A percentile compares a stretch with the other conserved stretches of the same genome.
Conservation (phyloP, 805 yeast genomes). For the Geotrichum ghanense region DNA sequence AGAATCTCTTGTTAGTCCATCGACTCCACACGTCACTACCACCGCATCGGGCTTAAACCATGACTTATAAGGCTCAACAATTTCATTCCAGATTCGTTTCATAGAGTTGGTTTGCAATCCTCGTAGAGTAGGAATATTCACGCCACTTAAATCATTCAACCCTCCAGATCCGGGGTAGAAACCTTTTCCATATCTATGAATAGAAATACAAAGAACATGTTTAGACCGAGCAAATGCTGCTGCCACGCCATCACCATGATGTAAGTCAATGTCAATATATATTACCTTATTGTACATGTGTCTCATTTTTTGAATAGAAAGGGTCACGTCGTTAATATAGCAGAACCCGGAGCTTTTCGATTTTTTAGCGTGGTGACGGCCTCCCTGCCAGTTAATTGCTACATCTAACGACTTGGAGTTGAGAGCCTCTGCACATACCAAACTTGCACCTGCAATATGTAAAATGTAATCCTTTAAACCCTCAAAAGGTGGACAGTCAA, state of each 20-base stretch:
- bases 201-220: conserved; percentile 47
- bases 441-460: conserved; percentile 45
- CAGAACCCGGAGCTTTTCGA: conserved; percentile 58
- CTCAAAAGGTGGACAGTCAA: conserved; percentile 58
- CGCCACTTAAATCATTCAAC: conserved; percentile 27
- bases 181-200: conserved; percentile 54
- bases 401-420: conserved; percentile 17
- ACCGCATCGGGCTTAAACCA: conserved; percentile 38
- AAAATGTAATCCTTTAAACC: conserved; percentile 38
- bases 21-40: conserved; percentile 63
- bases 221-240: conserved; percentile 46
- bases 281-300: conserved; percentile 34
- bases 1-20: conserved; percentile 58
- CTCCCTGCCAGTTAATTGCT: conserved; percentile 69
- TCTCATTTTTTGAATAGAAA: conserved; percentile 41
- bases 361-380: conserved; percentile 57
- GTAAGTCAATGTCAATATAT: conserved; percentile 64
- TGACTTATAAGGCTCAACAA: conserved; percentile 33
- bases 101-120: conserved; percentile 44
- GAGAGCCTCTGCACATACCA: conserved; percentile 35
- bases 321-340: conserved; percentile 56
- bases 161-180: conserved; percentile 68
- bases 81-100: conserved; percentile 26
- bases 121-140: conserved; percentile 45
- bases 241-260: conserved; percentile 76